Conservation (phyloP, 2,329 filamentous ascomycete species). For the Aspergillus puulaauensis region DNA sequence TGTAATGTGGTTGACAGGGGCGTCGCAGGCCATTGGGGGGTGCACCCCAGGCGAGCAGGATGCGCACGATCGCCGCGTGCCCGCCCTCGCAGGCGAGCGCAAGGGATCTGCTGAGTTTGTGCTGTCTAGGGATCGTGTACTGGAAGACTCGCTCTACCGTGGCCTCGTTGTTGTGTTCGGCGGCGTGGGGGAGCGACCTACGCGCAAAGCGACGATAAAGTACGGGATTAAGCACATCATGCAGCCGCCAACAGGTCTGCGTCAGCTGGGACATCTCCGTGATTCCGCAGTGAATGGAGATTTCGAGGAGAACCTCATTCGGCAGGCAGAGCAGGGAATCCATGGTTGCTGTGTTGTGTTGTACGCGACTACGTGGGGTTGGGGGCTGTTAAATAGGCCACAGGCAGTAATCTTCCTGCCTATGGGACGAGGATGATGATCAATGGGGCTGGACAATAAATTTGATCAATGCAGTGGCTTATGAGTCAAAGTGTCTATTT, state of each 20-base stretch:
- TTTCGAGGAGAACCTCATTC: not conserved
- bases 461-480: too few relatives aligned
- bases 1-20: accelerated
- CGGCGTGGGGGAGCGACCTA: not conserved
- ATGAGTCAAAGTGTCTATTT: slow-evolving; percentile 9
- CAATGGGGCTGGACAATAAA: too few relatives aligned
- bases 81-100: not conserved
- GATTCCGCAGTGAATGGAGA: not conserved
- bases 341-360: not conserved
- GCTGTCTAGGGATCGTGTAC: not conserved
- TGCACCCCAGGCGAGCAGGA: not conserved
- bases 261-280: not conserved
- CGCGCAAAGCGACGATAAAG: not conserved
- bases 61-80: not conserved
- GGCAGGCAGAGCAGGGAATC: not conserved
- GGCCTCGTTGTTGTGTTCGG: not conserved
- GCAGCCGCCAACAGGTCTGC: not conserved
- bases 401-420: not conserved
- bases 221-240: not conserved
- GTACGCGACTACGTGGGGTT: not conserved
- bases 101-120: not conserved
- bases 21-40: not conserved
- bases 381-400: not conserved
- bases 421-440: not conserved
- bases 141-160: not conserved